Conservation (phyloP, 768 basidiomycete genomes). For the Podaxis pistillaris region DNA sequence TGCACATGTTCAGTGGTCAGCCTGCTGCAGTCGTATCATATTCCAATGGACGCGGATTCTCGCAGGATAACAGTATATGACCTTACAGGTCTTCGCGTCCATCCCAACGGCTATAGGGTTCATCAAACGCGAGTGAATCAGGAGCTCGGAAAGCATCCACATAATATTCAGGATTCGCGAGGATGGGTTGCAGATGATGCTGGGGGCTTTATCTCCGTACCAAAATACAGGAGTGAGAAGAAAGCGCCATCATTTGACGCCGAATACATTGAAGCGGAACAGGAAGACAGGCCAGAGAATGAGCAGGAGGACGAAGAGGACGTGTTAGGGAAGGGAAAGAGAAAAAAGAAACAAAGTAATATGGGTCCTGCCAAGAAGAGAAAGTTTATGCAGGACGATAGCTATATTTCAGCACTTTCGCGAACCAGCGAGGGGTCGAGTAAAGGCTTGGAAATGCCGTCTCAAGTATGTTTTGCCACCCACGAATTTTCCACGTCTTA, state of each 20-base stretch:
- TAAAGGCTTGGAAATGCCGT: background rate
- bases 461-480: conserved; percentile 10
- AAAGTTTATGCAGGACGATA: conserved; percentile 15
- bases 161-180: conserved; percentile 41
- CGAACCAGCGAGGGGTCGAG: background rate
- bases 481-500: conserved; percentile 11
- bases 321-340: conserved; percentile 16
- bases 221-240: conserved; percentile 18
- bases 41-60: conserved; percentile 1
- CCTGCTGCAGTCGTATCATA: background rate
- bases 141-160: conserved; percentile 27
- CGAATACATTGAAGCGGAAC: conserved; percentile 12
- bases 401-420: conserved; percentile 6
- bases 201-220: conserved; percentile 46
- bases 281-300: conserved; percentile 18
- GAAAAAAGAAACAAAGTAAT: conserved; percentile 13
- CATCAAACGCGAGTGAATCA: conserved; percentile 38
- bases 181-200: conserved; percentile 71
- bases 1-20: background rate
- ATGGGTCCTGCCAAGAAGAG: conserved; percentile 14
- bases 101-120: conserved; percentile 63
- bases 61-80: conserved; percentile 63
- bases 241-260: conserved; percentile 11
- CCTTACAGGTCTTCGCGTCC: conserved; percentile 60
- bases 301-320: conserved; percentile 21